Evolutionary conservation across 441 rosid genomes (phyloP).

Genomic region (Pelargonium myrrhifolium): DNA sequence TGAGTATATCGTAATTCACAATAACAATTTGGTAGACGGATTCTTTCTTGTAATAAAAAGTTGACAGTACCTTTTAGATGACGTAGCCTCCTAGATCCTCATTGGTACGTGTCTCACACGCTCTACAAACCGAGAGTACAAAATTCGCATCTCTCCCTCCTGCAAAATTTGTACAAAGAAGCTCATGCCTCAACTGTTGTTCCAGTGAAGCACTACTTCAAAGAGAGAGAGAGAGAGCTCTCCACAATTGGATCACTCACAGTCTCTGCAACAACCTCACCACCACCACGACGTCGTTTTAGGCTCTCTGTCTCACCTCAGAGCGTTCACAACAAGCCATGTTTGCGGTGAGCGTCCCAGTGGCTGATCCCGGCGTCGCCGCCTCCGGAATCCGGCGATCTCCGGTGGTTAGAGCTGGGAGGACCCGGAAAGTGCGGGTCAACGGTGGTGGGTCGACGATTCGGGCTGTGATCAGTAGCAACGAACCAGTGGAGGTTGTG

Average conservation of each 20-base stretch:
- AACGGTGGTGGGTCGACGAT: constrained; percentile 20
- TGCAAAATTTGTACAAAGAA: neutral
- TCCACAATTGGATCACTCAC: neutral
- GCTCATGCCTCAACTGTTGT: neutral
- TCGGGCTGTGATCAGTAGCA: constrained; percentile 58
- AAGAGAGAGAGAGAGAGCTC: neutral
- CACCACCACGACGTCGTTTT: neutral
- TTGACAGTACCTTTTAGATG: neutral
- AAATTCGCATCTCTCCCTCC: neutral
- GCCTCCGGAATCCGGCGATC: constrained; percentile 28
- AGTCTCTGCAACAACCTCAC: neutral
- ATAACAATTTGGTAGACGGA: no score
- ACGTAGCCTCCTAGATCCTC: neutral
- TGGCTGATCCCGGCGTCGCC: constrained; percentile 30
- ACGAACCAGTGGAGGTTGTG: constrained; percentile 27
- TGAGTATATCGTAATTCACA: no score
- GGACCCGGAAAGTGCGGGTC: constrained; percentile 13
- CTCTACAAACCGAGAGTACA: neutral
- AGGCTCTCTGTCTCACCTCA: neutral
- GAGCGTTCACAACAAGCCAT: constrained; percentile 11
- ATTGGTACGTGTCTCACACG: neutral
- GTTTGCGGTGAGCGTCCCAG: constrained; percentile 27
- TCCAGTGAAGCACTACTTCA: neutral
- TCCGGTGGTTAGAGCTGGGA: constrained; percentile 8
- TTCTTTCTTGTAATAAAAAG: no score